Percentiles rank a stretch among this genome's conserved stretches.
These are phyloP conservation scores for Begonia loranthoides DNA, from an alignment of 306 rosid species.

Conservation along the genomic window DNA sequence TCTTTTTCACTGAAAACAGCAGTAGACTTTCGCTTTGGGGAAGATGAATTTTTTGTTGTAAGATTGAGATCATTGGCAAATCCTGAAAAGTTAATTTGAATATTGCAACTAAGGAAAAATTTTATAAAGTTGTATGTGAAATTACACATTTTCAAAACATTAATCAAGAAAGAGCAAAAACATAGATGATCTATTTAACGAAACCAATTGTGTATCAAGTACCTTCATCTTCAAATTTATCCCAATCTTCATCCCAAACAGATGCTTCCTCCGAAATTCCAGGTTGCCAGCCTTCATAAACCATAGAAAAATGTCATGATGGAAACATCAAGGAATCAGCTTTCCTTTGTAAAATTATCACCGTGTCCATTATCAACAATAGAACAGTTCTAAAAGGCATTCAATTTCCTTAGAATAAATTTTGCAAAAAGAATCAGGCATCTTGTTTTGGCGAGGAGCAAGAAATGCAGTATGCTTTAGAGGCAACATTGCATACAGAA, in stretches of 20 bases:
- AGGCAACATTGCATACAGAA: too few relatives aligned
- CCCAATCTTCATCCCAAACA: constrained; percentile 99
- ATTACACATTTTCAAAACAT: too few relatives aligned
- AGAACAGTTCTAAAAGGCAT: too few relatives aligned
- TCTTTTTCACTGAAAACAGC: constrained; percentile 28
- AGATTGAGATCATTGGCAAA: constrained; percentile 62
- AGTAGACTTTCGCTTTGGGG: constrained; percentile 29
- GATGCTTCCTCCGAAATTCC: constrained; percentile 69
- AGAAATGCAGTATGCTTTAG: too few relatives aligned
- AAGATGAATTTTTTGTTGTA: constrained; percentile 17
- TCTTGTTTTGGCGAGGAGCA: too few relatives aligned
- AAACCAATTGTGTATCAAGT: not conserved
- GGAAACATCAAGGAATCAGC: constrained; percentile 10
- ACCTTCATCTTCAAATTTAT: constrained; percentile 98
- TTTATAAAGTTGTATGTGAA: too few relatives aligned
- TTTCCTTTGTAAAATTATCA: not conserved
- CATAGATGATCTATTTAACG: too few relatives aligned
- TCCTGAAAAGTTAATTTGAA: constrained; percentile 32
- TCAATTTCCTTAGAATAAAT: too few relatives aligned
- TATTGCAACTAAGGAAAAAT: too few relatives aligned
- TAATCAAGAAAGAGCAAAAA: too few relatives aligned
- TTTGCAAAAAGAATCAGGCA: too few relatives aligned
- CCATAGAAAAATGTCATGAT: constrained; percentile 18
- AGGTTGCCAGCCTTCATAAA: constrained; percentile 80
- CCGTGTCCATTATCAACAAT: not conserved